A percentile compares a stretch with the other conserved stretches of the same genome.
phyloP scores from a whole-genome alignment of 352 stramenopile genomes.

The Halophytophthora polymorphica region DNA sequence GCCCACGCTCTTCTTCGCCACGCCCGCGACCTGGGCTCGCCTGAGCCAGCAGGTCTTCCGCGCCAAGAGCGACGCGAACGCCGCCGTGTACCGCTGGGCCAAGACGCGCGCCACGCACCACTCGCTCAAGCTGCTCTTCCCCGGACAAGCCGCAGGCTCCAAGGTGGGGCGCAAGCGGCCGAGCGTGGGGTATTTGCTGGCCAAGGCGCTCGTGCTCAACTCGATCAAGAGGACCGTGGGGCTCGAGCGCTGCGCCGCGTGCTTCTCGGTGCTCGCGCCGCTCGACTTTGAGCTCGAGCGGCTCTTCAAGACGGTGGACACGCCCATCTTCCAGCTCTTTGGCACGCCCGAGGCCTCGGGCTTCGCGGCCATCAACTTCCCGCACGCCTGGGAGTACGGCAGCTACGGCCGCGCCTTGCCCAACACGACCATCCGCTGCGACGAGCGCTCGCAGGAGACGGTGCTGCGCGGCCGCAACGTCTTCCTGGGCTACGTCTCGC shows the following conservation, averaged over 20 bases:
- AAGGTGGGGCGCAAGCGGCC: conserved; percentile 32
- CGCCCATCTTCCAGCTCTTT: conserved; percentile 79
- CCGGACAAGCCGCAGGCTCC: conserved; percentile 9
- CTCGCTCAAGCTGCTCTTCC: conserved; percentile 73
- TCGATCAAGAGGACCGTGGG: conserved; percentile 79
- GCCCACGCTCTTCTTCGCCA: conserved; percentile 78
- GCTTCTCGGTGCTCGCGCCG: conserved; percentile 72
- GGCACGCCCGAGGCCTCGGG: conserved; percentile 63
- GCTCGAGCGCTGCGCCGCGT: conserved; percentile 67
- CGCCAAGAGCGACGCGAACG: conserved; percentile 71
- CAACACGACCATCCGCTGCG: conserved; percentile 55
- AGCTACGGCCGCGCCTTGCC: conserved; percentile 56
- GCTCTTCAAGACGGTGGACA: conserved; percentile 82
- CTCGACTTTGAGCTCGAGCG: conserved; percentile 79
- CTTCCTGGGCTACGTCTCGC: conserved; percentile 61
- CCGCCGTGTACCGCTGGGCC: conserved; percentile 70
- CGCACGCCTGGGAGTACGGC: conserved; percentile 71
- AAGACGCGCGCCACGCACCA: conserved; percentile 78
- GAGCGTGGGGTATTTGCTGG: conserved; percentile 74
- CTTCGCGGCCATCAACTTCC: conserved; percentile 71
- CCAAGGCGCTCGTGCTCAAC: conserved; percentile 76
- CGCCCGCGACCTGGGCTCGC: conserved; percentile 63
- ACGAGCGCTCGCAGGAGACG: conserved; percentile 62
- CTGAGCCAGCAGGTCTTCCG: conserved; percentile 71
- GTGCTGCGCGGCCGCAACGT: conserved; percentile 69